These are phyloP conservation scores for Malassezia psittaci DNA, from an alignment of 1,284 basidiomycete species.

Conservation along the genomic window DNA sequence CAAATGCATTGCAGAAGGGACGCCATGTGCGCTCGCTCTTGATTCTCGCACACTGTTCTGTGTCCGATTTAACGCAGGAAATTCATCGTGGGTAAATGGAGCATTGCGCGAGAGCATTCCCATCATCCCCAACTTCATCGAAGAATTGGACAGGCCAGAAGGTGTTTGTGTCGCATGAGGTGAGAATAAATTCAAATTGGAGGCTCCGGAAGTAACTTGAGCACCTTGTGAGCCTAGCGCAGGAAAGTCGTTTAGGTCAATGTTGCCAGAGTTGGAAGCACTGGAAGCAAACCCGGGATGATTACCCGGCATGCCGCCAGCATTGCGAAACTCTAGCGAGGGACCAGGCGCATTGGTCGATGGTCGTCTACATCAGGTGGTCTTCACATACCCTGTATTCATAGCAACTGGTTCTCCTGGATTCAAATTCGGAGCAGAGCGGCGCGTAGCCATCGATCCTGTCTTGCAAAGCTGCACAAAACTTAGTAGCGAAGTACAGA, in stretches of 20 bases:
- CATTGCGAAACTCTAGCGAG: constrained; percentile 8
- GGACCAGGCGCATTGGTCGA: constrained; percentile 1
- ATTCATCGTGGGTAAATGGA: constrained; percentile 40
- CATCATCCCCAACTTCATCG: constrained; percentile 1
- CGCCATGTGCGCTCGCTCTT: not conserved
- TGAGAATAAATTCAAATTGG: constrained; percentile 19
- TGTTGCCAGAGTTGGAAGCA: constrained; percentile 14
- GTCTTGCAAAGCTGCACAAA: not conserved
- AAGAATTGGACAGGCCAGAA: constrained; percentile 13
- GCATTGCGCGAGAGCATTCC: constrained; percentile 15
- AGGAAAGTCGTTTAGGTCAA: constrained; percentile 35
- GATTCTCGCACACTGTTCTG: not conserved
- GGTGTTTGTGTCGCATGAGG: constrained; percentile 38
- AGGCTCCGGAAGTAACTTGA: not conserved
- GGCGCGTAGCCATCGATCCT: constrained; percentile 9
- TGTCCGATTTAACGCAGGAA: constrained; percentile 35
- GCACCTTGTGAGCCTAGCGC: constrained; percentile 25
- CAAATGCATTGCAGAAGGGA: not conserved
- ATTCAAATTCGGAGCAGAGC: constrained; percentile 5
- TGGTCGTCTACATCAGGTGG: constrained; percentile 4
- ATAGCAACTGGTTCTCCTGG: not conserved
- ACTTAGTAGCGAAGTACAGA: not conserved
- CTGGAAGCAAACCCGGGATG: constrained; percentile 13
- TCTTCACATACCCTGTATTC: constrained; percentile 11
- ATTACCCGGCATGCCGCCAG: not conserved